Evolutionary conservation across 495 filamentous ascomycete species (phyloP), one percentile per base, ranked within the genome.

Genomic region (Trichoderma orchidacearum): DNA sequence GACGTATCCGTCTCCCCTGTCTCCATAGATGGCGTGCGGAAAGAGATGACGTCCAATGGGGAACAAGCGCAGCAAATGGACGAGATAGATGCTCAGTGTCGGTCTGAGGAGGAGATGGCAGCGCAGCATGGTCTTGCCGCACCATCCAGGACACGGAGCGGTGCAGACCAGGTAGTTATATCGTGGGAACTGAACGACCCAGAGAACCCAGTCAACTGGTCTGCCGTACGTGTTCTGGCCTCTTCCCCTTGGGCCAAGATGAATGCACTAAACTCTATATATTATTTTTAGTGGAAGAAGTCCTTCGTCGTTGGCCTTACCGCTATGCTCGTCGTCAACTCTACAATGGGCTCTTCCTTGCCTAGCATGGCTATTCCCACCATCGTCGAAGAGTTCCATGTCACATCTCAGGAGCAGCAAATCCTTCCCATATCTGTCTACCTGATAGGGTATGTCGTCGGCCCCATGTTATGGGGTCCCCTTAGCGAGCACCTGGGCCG

Each of bases 351-450:
- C 3, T 85, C 80, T 29, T 76, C 83, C 0, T 68, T 91, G 15
- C 83, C 86, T 1, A 80, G 80, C 56, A 84, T 80, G 61, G 80
- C 80, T 36, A 80, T 79, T 36, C 73, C 72, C 4, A 77, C 73
- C 51, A 85, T 87, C 17, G 68, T 75, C 0, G 60, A 67, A 7
- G 74, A 84, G 56, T 89, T 83, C 69, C 56, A 75, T 53, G 68
- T 89, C 54, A 75, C 73, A 2, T 76, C 79, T 32, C 63, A 83
- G 41, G 68, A 70, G 41, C 71, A 78, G 17, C 71, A 82, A 11
- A 81, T 87, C n/a, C 72, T 93, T 6, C 87, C 87, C 11, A 87
- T 86, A 0, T 86, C 85, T 0, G 79, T 90, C 1, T 93, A 82
- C 57, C 72, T 90, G 0, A 73, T 90, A 25, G 88, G 85, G 30